These are phyloP conservation scores for Wickerhamiella infanticola DNA, from an alignment of 1,139 yeast species.

Conservation along the genomic window DNA sequence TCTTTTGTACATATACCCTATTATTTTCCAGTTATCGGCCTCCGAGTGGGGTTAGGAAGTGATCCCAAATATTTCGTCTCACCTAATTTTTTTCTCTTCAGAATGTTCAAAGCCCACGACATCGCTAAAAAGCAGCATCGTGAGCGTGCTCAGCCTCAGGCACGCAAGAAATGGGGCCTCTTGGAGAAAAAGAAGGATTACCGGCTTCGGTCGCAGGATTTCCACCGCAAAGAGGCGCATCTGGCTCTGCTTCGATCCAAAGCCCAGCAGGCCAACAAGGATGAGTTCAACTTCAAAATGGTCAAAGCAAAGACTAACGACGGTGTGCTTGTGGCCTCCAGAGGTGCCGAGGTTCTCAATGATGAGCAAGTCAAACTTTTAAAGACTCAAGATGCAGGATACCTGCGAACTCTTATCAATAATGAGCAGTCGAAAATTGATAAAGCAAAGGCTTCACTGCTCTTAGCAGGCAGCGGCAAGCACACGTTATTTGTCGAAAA, in stretches of 20 bases:
- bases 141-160: slow-evolving; percentile 75
- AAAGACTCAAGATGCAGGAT: slow-evolving; percentile 81
- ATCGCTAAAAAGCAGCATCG: slow-evolving; percentile 92
- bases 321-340: slow-evolving; percentile 52
- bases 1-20: too few species aligned
- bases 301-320: slow-evolving; percentile 49
- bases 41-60: too few species aligned
- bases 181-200: slow-evolving; percentile 94
- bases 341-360: slow-evolving; percentile 46
- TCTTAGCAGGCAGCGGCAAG: slow-evolving; percentile 27
- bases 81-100: not conserved
- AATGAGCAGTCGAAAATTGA: slow-evolving; percentile 53
- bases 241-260: slow-evolving; percentile 59
- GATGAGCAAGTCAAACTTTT: slow-evolving; percentile 66
- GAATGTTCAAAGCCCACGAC: slow-evolving; percentile 35
- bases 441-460: slow-evolving; percentile 32
- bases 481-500: slow-evolving; percentile 80
- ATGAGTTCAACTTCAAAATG: slow-evolving; percentile 95
- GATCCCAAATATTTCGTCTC: too few species aligned
- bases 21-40: too few species aligned
- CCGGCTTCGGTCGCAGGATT: slow-evolving; percentile 73
- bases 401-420: slow-evolving; percentile 59
- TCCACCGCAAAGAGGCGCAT: slow-evolving; percentile 76
- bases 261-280: slow-evolving; percentile 71
- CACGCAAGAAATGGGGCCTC: slow-evolving; percentile 61